These are phyloP conservation scores for Chloris gayana DNA, from an alignment of 176 grass and related monocot genomes.

Conservation along the genomic window DNA sequence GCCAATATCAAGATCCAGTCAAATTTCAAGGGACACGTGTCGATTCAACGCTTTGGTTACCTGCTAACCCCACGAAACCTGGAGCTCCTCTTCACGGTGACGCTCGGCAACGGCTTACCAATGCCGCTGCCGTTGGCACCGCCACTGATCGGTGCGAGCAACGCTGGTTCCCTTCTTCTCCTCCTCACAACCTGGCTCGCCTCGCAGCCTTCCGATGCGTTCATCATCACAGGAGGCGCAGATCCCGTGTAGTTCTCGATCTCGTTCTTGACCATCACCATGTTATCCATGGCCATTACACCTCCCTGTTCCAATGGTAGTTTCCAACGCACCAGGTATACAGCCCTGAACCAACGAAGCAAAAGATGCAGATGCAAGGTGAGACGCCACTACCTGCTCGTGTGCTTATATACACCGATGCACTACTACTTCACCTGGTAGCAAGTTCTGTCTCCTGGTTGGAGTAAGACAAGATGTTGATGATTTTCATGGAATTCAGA, in stretches of 20 bases:
- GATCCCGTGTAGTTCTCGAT: constrained; percentile 35
- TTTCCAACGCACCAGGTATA: too few species aligned
- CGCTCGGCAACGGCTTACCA: constrained; percentile 25
- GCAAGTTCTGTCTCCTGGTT: not conserved
- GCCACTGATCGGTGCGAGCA: constrained; percentile 18
- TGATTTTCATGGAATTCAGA: constrained; percentile 9
- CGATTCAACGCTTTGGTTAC: constrained; percentile 12
- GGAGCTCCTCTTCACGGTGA: constrained; percentile 69
- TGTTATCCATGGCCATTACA: not conserved
- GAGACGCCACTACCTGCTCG: constrained; percentile 37
- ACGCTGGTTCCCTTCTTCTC: constrained; percentile 41
- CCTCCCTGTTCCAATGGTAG: not conserved
- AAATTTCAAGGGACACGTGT: not conserved
- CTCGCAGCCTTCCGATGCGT: not conserved
- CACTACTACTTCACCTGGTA: not conserved
- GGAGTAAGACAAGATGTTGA: constrained; percentile 13
- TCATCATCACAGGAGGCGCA: not conserved
- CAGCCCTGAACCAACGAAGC: not conserved
- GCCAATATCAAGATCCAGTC: not conserved
- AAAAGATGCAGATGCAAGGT: not conserved
- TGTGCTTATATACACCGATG: constrained; percentile 16
- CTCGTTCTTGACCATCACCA: constrained; percentile 58
- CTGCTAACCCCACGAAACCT: constrained; percentile 73
- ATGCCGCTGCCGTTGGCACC: constrained; percentile 2
- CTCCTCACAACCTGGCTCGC: constrained; percentile 32